Evolutionary conservation across 139 green algal species (phyloP), one percentile per base, ranked within the genome.

Genomic region (Chlorokybus atmophyticus): DNA sequence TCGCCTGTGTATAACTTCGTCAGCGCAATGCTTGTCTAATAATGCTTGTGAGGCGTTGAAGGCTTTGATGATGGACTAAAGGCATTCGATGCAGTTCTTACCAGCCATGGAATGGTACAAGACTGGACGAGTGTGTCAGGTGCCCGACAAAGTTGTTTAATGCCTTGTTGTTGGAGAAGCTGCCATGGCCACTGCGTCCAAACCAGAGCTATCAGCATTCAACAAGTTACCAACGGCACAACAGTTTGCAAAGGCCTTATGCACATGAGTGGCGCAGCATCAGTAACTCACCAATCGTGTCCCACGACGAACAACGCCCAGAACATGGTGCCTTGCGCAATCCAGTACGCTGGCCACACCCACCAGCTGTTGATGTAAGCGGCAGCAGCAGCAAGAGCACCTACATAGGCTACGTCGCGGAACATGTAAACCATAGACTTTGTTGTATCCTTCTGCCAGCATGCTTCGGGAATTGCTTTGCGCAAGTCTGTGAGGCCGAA

Each of bases 261-360:
- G n/a, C n/a, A n/a, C n/a, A n/a, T n/a, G n/a, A n/a, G n/a, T n/a
- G n/a, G n/a, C n/a, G n/a, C n/a, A n/a, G n/a, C n/a, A n/a, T n/a
- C n/a, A n/a, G n/a, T n/a, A n/a, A 3, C 80, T 75, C 32, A 90
- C 82, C 87, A 95, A 77, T 95, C 87, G 59, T 95, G 87, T 32
- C 87, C 87, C 3, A 95, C 80, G 2, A 95, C 87, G 42, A 95
- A 95, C 3, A 95, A 80, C 2, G 87, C 87, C 87, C 87, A 95
- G 76, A 95, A 95, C 87, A 95, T 95, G 72, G 87, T 95, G 32
- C 87, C 87, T 70, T 95, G 87, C 2, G 86, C 86, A 23, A 94
- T 26, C 86, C 86, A 95, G 79, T 95, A 95, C 2, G 90, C 40
- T 1, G 87, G 87, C 87, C 87, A 95, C 17, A 75, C 42, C 73